These are phyloP conservation scores for Candida palmyrensis DNA, from an alignment of 805 yeast genomes.

Conservation along the genomic window DNA sequence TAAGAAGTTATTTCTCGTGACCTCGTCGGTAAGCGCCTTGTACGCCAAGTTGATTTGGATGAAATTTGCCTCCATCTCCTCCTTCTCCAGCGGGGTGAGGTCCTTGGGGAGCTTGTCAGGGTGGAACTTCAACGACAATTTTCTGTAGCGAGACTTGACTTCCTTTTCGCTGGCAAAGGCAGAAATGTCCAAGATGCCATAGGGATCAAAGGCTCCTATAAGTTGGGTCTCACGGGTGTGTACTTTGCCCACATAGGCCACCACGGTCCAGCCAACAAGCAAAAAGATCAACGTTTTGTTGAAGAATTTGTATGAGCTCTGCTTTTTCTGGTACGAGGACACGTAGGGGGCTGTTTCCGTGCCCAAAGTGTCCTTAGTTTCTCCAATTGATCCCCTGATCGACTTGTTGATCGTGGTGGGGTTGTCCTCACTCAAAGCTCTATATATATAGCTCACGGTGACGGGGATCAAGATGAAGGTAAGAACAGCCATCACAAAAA, in stretches of 20 bases:
- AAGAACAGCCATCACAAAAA: slow-evolving; percentile 69
- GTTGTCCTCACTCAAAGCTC: slow-evolving; percentile 15
- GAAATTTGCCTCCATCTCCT: slow-evolving; percentile 65
- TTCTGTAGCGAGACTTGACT: slow-evolving; percentile 78
- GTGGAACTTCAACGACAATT: slow-evolving; percentile 81
- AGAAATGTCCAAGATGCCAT: slow-evolving; percentile 73
- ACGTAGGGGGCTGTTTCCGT: no score
- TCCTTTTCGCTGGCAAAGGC: slow-evolving; percentile 66
- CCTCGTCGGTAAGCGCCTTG: slow-evolving; percentile 90
- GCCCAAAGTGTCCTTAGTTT: slow-evolving; percentile 27
- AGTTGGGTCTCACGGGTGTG: slow-evolving; percentile 42
- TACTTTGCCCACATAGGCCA: slow-evolving; percentile 35
- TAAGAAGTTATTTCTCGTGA: slow-evolving; percentile 71
- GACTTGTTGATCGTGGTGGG: slow-evolving; percentile 15
- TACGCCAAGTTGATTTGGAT: slow-evolving; percentile 88
- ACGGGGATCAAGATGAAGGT: slow-evolving; percentile 65
- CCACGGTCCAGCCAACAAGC: slow-evolving; percentile 57
- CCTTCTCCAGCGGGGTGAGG: slow-evolving; percentile 50
- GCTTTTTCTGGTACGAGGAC: slow-evolving; percentile 24
- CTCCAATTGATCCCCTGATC: slow-evolving; percentile 26
- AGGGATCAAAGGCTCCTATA: slow-evolving; percentile 75
- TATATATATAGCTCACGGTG: slow-evolving; percentile 34
- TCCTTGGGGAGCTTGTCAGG: slow-evolving; percentile 85
- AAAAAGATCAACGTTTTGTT: slow-evolving; percentile 30
- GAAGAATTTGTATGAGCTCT: slow-evolving; percentile 28